A percentile compares a stretch with the other conserved stretches of the same genome.
These are phyloP conservation scores for Pythium utonaiense DNA, from an alignment of 352 stramenopile genomes.

Conservation along the genomic window DNA sequence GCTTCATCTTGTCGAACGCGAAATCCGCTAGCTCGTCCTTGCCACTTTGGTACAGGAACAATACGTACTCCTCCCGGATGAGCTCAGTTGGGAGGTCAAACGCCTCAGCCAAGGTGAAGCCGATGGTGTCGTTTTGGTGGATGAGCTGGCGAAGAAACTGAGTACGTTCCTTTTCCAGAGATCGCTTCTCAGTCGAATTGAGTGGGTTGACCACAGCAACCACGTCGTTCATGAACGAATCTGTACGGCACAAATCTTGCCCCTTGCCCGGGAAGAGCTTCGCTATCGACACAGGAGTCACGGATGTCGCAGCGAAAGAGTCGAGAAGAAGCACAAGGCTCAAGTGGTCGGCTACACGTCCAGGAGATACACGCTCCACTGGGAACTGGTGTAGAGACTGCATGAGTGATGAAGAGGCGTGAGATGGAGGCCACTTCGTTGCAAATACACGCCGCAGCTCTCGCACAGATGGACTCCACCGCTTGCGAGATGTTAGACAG, in stretches of 20 bases:
- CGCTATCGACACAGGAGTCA: constrained; percentile 67
- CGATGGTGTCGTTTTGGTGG: constrained; percentile 55
- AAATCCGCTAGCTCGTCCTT: constrained; percentile 65
- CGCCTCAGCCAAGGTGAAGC: constrained; percentile 64
- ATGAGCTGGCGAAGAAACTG: constrained; percentile 72
- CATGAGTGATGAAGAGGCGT: constrained; percentile 46
- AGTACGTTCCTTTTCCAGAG: constrained; percentile 44
- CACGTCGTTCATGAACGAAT: constrained; percentile 41
- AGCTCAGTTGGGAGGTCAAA: constrained; percentile 68
- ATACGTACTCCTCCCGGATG: constrained; percentile 74
- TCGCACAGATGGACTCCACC: constrained; percentile 48
- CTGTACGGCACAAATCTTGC: constrained; percentile 45
- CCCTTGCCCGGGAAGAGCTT: constrained; percentile 57
- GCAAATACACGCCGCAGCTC: constrained; percentile 45
- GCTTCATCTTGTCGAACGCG: constrained; percentile 70
- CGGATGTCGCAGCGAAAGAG: constrained; percentile 66
- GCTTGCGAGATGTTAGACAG: constrained; percentile 36
- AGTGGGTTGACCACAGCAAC: background rate
- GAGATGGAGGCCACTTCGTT: constrained; percentile 54
- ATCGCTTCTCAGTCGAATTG: constrained; percentile 22
- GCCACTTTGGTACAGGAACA: constrained; percentile 79
- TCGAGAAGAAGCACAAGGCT: constrained; percentile 78
- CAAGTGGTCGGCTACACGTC: constrained; percentile 54
- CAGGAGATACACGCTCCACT: constrained; percentile 32
- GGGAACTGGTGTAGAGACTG: constrained; percentile 39